A percentile compares a stretch with the other conserved stretches of the same genome.
Evolutionary conservation across 2,329 filamentous ascomycete species (phyloP).

Genomic region (Hypoxylon sp.): DNA sequence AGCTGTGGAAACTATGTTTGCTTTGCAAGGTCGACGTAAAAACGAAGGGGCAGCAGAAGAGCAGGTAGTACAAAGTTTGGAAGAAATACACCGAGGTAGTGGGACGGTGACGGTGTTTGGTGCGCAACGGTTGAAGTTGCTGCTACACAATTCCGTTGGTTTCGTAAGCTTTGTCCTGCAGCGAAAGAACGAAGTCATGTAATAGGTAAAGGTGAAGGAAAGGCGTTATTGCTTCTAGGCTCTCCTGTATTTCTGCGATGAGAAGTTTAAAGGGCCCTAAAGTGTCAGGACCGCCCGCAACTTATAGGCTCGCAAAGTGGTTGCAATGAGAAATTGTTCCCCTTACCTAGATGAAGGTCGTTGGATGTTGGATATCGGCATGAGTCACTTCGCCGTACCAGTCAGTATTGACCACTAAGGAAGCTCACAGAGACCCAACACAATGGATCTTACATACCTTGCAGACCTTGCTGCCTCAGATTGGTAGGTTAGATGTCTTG

Average conservation of each 20-base stretch:
- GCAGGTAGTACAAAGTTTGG: neutral
- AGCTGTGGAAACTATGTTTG: neutral
- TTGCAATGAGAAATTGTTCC: neutral
- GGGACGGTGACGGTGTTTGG: neutral
- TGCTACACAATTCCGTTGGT: conserved; percentile 6
- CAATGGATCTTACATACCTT: conserved; percentile 14
- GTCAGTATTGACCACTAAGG: neutral
- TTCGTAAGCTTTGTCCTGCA: neutral
- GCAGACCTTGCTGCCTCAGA: neutral
- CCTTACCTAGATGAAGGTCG: neutral
- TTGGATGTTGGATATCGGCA: conserved; percentile 32
- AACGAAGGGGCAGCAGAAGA: conserved; percentile 5
- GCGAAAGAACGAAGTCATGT: neutral
- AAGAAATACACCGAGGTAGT: neutral
- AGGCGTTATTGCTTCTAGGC: neutral
- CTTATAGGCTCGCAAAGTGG: neutral
- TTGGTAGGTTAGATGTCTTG: neutral
- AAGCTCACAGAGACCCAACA: neutral
- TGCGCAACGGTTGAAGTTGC: neutral
- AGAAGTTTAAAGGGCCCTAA: neutral
- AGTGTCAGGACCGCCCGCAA: neutral
- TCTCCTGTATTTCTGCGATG: neutral
- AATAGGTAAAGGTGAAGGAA: neutral
- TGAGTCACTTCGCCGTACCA: conserved; percentile 39
- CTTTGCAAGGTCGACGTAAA: neutral